Conservation (phyloP, 148 eudicot species). For the Fagopyrum tataricum region DNA sequence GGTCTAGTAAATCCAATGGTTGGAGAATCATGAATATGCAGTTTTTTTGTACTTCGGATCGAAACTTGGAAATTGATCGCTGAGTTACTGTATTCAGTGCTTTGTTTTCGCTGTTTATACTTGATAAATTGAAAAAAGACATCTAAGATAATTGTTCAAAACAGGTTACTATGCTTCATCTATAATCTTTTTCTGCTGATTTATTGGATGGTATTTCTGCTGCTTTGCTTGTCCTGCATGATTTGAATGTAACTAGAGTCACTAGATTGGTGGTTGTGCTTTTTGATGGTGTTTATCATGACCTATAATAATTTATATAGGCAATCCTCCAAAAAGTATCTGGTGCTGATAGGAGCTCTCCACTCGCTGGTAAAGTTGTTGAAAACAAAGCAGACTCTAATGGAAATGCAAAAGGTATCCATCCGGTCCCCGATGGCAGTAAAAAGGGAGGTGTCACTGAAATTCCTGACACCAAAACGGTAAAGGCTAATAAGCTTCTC, state of each 20-base stretch:
- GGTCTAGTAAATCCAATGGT: background rate
- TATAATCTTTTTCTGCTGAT: background rate
- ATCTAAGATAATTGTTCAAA: too few species aligned
- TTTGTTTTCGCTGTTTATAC: too few species aligned
- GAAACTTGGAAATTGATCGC: background rate
- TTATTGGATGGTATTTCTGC: background rate
- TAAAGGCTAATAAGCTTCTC: constrained; percentile 13
- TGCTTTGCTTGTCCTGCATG: constrained; percentile 2
- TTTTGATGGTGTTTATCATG: background rate
- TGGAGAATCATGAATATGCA: background rate
- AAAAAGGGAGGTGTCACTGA: constrained; percentile 30
- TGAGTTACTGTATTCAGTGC: background rate
- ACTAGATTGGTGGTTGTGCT: background rate
- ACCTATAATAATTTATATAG: constrained; percentile 22
- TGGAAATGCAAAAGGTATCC: constrained; percentile 22
- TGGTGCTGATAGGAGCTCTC: constrained; percentile 29
- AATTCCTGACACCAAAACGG: constrained; percentile 28
- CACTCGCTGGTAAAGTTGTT: constrained; percentile 31
- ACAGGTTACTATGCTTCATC: background rate
- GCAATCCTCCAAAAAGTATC: constrained; percentile 69
- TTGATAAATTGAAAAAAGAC: too few species aligned
- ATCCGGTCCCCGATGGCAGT: constrained; percentile 34
- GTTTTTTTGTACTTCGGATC: background rate
- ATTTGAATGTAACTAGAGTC: background rate
- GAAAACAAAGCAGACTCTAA: constrained; percentile 27